Evolutionary conservation across 257 asterid species (phyloP).

Genomic region (Plantago major): DNA sequence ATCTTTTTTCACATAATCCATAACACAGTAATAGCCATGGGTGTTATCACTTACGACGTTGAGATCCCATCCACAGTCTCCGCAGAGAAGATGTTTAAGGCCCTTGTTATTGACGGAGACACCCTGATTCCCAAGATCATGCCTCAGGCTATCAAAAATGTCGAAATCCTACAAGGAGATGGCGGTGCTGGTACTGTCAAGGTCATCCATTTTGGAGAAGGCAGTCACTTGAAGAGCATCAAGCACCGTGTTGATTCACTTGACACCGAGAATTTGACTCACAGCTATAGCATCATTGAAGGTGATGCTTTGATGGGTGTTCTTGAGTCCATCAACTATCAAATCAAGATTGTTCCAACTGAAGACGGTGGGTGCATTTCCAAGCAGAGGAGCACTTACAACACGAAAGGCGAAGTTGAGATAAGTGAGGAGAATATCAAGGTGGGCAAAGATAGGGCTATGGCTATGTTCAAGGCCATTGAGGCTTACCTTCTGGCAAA

Average conservation of each 20-base stretch:
- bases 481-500: conserved; percentile 30
- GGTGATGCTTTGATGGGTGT: conserved; percentile 28
- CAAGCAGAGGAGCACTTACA: conserved; percentile 22
- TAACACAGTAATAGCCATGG: conserved; percentile 17
- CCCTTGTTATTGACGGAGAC: conserved; percentile 25
- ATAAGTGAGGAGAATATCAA: conserved; percentile 32
- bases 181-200: conserved; percentile 34
- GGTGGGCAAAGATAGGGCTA: conserved; percentile 25
- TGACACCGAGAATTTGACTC: conserved; percentile 25
- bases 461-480: conserved; percentile 28
- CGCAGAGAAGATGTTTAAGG: conserved; percentile 33
- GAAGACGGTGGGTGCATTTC: conserved; percentile 30
- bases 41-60: conserved; percentile 16
- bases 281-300: conserved; percentile 29
- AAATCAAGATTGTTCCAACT: conserved; percentile 24
- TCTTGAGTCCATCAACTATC: conserved; percentile 29
- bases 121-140: conserved; percentile 30
- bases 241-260: conserved; percentile 32
- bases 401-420: conserved; percentile 31
- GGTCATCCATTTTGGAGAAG: conserved; percentile 30
- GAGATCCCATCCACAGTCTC: conserved; percentile 28
- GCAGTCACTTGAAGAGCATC: conserved; percentile 24
- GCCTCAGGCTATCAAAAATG: conserved; percentile 31
- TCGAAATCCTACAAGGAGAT: conserved; percentile 31
- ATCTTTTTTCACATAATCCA: background rate